phyloP scores from a whole-genome alignment of 768 basidiomycete genomes.

The Polyporus arcularius region DNA sequence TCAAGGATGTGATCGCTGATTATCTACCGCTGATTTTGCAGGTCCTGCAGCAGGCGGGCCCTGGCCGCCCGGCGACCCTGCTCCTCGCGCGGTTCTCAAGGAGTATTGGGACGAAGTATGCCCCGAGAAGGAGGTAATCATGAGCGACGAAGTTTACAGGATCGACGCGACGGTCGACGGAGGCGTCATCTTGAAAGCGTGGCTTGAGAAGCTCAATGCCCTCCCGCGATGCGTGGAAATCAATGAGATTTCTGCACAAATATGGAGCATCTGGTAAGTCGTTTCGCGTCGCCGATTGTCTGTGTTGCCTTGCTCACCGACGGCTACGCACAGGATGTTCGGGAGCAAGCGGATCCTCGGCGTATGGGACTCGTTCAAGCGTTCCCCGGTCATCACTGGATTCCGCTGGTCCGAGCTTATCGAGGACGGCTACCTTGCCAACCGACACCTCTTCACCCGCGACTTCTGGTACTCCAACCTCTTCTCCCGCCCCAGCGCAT shows the following conservation, averaged over 20 bases:
- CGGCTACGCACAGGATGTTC: slow-evolving; percentile 47
- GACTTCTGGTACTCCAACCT: slow-evolving; percentile 11
- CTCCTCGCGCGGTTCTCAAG: slow-evolving; percentile 47
- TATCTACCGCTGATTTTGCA: slow-evolving; percentile 7
- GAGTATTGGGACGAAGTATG: slow-evolving; percentile 51
- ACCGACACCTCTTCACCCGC: slow-evolving; percentile 43
- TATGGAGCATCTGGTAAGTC: slow-evolving; percentile 58
- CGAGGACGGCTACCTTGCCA: slow-evolving; percentile 47
- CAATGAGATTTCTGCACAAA: slow-evolving; percentile 34
- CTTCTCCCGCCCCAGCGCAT: slow-evolving; percentile 5
- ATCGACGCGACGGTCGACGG: slow-evolving; percentile 32
- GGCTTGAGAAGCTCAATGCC: slow-evolving; percentile 48
- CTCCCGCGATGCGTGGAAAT: slow-evolving; percentile 54
- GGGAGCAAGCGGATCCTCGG: slow-evolving; percentile 44
- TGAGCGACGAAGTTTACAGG: slow-evolving; percentile 29
- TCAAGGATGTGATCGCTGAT: too few species aligned
- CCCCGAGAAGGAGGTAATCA: slow-evolving; percentile 38
- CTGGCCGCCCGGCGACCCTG: slow-evolving; percentile 34
- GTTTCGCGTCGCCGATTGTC: neutral
- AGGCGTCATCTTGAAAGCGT: slow-evolving; percentile 41
- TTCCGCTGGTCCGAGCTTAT: slow-evolving; percentile 68
- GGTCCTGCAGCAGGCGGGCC: slow-evolving; percentile 48
- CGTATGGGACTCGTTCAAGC: slow-evolving; percentile 50
- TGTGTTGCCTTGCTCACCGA: neutral
- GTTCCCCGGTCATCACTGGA: slow-evolving; percentile 44